Evolutionary conservation across 345 rosid species (phyloP), one percentile per base, ranked within the genome.

Genomic region (Chamaenerion angustifolium): DNA sequence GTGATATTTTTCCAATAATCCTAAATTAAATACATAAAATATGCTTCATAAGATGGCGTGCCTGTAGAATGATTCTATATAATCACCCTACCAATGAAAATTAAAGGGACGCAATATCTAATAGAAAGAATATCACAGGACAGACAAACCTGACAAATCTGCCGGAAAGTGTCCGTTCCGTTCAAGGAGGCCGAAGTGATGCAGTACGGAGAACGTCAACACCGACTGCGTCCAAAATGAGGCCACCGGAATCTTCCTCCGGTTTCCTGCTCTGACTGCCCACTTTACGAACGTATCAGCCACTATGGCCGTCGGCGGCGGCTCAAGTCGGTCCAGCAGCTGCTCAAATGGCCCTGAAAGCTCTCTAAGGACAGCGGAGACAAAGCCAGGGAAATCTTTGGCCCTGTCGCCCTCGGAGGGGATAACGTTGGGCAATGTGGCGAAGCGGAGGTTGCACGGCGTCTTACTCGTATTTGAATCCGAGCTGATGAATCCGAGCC

Each of bases 341-440:
- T 55, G 62, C 52, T 64, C 81, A 17, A 76, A 61, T 0, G 88
- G 92, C n/a, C 60, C 72, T 55, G 63, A 64, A 74, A 71, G 60
- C 56, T 64, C 62, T 6, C 73, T 69, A 9, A 48, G 17, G 23
- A 74, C 73, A 5, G 80, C 80, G 21, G 57, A 59, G 0, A 53
- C 0, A 51, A 77, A 77, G 11, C 62, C 71, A 5, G 60, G 41
- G 48, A 61, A 50, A 56, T 67, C 62, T 2, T 19, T 50, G 23
- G 58, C 70, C 44, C 63, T 67, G 21, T 17, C 66, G 11, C 8
- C 62, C 62, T 78, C 78, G 0, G 78, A 67, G 1, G 78, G 83
- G 56, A 75, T 41, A 17, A 75, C 72, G 61, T 72, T 78, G 8
- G 81, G 78, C 18, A 75, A 45, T 1, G 78, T 43, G 19, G 49